phyloP scores from a whole-genome alignment of 768 basidiomycete genomes.

The Ephemerocybe angulata region DNA sequence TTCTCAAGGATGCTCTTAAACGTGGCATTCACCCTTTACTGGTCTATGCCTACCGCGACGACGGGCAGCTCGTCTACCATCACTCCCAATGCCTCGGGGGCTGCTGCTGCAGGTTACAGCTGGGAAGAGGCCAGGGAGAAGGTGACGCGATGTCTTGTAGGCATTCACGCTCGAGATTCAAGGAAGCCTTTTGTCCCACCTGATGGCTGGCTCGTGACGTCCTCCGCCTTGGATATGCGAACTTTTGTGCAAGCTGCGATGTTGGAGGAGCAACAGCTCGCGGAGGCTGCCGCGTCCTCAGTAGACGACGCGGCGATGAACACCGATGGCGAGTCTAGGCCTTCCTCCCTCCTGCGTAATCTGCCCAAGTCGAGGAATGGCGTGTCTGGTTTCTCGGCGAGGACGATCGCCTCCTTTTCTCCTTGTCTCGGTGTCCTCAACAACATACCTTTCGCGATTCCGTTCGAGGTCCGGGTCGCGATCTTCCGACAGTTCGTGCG shows the following conservation, averaged over 20 bases:
- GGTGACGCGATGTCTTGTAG: constrained; percentile 73
- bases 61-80: too few relatives aligned
- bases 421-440: constrained; percentile 89
- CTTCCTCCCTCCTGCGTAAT: too few relatives aligned
- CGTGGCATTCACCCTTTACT: constrained; percentile 72
- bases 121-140: constrained; percentile 74
- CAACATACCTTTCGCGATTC: constrained; percentile 94
- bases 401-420: constrained; percentile 70
- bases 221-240: constrained; percentile 41
- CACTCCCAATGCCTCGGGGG: too few relatives aligned
- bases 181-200: constrained; percentile 76
- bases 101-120: constrained; percentile 39
- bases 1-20: constrained; percentile 80
- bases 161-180: constrained; percentile 87
- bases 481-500: constrained; percentile 84
- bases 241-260: constrained; percentile 86
- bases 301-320: too few relatives aligned
- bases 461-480: constrained; percentile 85
- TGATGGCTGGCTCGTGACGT: constrained; percentile 78
- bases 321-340: too few relatives aligned
- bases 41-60: too few relatives aligned
- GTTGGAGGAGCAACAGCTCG: constrained; percentile 31
- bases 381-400: constrained; percentile 61
- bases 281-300: neutral
- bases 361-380: too few relatives aligned